Base-by-base conservation (phyloP, 805 yeast species). In the Candida loeiensis region DNA sequence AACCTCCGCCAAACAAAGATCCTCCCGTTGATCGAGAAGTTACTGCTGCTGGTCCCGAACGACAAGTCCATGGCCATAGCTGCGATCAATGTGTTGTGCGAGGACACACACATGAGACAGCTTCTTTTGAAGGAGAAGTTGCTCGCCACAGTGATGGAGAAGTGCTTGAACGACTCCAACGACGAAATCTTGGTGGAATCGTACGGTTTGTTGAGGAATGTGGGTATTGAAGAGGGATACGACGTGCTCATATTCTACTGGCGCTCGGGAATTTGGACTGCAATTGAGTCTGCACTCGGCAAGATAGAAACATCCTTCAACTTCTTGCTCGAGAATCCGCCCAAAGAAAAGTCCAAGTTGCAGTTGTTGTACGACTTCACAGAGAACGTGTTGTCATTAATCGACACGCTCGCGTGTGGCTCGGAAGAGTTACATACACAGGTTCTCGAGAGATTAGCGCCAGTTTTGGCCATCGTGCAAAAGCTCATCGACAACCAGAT, bases 191-290 rank as follows among this genome's bases (percentile, higher is more conserved):
- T 85, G 14, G 84, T 85, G 15, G 95, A 85, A 51, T 72, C 91
- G 1, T 82, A 79, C 50, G 97, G 96, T 1, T 66, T 91, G 17
- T 64, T 93, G 46, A 75, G 96, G 56, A 88, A 85, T 55, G 55
- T 91, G 41, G 82, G 84, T 2, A 70, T 87, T 39, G 95, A 87
- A 54, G 95, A 89, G 61, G 97, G 96, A 15, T 82, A 86, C 50
- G 95, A 87, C 47, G 74, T 87, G 26, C 79, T 88, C 19, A 75
- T 77, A 15, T 78, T 76, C 57, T 58, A 85, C 39, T 84, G 95
- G 85, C 76, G 97, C 55, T 78, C 79, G 13, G 79, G 84, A 45
- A 78, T 91, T 30, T 82, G 95, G 85, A 68, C 74, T 0, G 63
- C 75, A 19, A 70, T 88, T 29, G 75, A 71, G 34, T 47, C 57